A percentile compares a stretch with the other conserved stretches of the same genome.
phyloP scores from a whole-genome alignment of 2,329 filamentous ascomycete genomes.

The Diaporthe humulicola region DNA sequence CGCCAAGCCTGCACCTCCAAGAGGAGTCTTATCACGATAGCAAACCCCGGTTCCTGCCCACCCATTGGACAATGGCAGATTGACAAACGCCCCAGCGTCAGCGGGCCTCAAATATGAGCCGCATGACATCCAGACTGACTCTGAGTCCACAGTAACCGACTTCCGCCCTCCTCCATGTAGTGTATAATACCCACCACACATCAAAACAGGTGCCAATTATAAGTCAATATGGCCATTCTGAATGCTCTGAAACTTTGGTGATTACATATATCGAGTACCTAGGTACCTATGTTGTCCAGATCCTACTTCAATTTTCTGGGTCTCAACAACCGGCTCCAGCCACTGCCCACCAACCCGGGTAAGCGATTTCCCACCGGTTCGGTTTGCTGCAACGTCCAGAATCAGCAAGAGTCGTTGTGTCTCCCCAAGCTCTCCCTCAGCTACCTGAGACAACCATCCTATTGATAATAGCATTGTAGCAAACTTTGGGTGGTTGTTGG shows the following conservation, averaged over 20 bases:
- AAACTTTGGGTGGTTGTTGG: neutral
- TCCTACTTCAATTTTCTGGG: neutral
- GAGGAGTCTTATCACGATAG: slow-evolving; percentile 18
- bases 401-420: neutral
- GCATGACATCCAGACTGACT: slow-evolving; percentile 13
- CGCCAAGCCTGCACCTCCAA: neutral
- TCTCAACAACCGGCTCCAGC: neutral
- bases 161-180: neutral
- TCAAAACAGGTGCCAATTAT: neutral
- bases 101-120: slow-evolving; percentile 4
- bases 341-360: neutral
- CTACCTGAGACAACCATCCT: neutral
- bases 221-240: neutral
- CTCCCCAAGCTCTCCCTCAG: neutral
- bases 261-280: neutral
- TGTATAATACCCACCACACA: neutral
- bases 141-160: neutral
- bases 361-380: neutral
- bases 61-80: slow-evolving; percentile 32
- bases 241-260: neutral
- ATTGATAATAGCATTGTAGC: neutral
- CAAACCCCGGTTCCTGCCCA: neutral
- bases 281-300: neutral
- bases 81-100: slow-evolving; percentile 24
- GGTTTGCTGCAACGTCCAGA: neutral